Evolutionary conservation across 768 basidiomycete species (phyloP), one percentile per base, ranked within the genome.

Genomic region (Tremella mesenterica): DNA sequence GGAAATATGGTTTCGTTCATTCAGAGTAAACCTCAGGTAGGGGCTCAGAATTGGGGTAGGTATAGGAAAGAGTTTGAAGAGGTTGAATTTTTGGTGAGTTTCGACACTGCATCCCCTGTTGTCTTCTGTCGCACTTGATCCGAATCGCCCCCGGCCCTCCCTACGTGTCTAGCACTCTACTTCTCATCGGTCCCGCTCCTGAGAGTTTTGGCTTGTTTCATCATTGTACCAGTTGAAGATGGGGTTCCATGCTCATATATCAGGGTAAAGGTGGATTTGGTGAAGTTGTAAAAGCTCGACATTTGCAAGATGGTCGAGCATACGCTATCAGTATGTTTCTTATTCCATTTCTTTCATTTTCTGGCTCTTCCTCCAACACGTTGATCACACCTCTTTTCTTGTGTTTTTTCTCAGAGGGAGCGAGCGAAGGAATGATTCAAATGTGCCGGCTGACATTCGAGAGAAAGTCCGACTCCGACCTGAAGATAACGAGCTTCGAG

Each of bases 41-140:
- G 44, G 14, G 55, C 57, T 13, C 77, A 80, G 27, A 81, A 83
- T 14, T 71, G 79, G 2, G 91, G 88, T 63, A 76, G 91, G 54
- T 96, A 89, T 82, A 86, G 87, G 63, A 85, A 88, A 50, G 91
- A 96, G 61, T 96, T 88, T 83, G 88, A 92, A 65, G 90, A 93
- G 68, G 75, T 95, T 8, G 91, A 93, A 67, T 76, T 89, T 28
- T 66, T 93, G 64, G 88, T 73, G 23, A 84, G 64, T 46, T n/a
- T n/a, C n/a, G n/a, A n/a, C n/a, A n/a, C n/a, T n/a, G n/a, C n/a
- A n/a, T n/a, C n/a, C n/a, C n/a, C n/a, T n/a, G n/a, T n/a, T n/a
- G n/a, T n/a, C n/a, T 63, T 1, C 10, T 26, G 12, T 13, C 25
- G 28, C 43, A 14, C 25, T 14, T 18, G n/a, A 13, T 12, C 7